These are phyloP conservation scores for Celoporthe dispersa DNA, from an alignment of 2,329 filamentous ascomycete species.

Conservation along the genomic window DNA sequence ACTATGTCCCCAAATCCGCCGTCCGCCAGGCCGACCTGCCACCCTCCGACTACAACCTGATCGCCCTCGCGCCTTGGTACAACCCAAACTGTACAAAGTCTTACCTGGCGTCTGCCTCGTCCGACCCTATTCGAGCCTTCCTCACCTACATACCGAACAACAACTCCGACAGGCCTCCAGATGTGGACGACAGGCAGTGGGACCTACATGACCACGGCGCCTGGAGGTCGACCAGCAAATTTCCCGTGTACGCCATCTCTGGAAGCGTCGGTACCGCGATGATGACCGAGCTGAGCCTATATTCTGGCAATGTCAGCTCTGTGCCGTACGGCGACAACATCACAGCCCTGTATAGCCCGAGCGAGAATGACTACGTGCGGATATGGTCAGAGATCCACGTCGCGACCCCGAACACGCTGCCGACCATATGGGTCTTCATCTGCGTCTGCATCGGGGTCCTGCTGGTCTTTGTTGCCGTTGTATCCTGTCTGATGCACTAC, in stretches of 20 bases:
- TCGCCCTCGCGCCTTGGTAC: slow-evolving; percentile 89
- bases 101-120: slow-evolving; percentile 67
- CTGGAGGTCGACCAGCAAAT: slow-evolving; percentile 76
- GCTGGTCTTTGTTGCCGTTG: slow-evolving; percentile 67
- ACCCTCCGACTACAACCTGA: slow-evolving; percentile 69
- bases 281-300: slow-evolving; percentile 73
- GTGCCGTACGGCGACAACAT: slow-evolving; percentile 64
- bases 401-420: slow-evolving; percentile 55
- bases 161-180: slow-evolving; percentile 65
- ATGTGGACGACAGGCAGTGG: slow-evolving; percentile 69
- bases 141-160: slow-evolving; percentile 66
- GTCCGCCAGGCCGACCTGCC: slow-evolving; percentile 74
- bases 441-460: slow-evolving; percentile 74
- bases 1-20: slow-evolving; percentile 75
- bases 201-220: slow-evolving; percentile 66
- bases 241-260: slow-evolving; percentile 82
- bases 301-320: slow-evolving; percentile 74
- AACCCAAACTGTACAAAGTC: slow-evolving; percentile 71
- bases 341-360: slow-evolving; percentile 56
- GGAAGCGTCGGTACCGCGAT: slow-evolving; percentile 67
- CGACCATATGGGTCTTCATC: slow-evolving; percentile 81
- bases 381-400: slow-evolving; percentile 62
- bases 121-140: slow-evolving; percentile 64
- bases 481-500: slow-evolving; percentile 75
- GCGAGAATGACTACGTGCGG: slow-evolving; percentile 62